phyloP scores from a whole-genome alignment of 495 filamentous ascomycete genomes.

The Astrocystis sublimbata region DNA sequence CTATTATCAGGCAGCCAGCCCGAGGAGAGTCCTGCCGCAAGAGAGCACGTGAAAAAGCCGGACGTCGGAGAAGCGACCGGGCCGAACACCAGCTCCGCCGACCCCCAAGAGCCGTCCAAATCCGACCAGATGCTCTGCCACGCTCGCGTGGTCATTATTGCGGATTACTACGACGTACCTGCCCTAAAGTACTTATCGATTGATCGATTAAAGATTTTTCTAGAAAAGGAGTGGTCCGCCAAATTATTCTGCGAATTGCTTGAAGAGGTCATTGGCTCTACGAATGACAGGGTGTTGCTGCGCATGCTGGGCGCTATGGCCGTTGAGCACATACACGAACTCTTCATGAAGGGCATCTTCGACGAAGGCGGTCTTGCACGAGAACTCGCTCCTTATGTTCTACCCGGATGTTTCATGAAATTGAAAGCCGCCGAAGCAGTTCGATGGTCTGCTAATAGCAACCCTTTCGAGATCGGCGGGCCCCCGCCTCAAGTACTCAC shows the following conservation, averaged over 20 bases:
- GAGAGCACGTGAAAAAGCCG: too few species aligned
- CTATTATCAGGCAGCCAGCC: neutral
- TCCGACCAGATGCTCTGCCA: slow-evolving; percentile 3
- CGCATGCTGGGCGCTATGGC: neutral
- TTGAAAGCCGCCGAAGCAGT: neutral
- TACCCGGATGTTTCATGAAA: neutral
- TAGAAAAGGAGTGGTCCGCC: neutral
- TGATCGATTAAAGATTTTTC: neutral
- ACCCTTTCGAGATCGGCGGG: too few species aligned
- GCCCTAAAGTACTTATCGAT: neutral
- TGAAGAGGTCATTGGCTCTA: neutral
- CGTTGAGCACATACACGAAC: neutral
- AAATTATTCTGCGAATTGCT: neutral
- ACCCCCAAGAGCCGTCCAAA: neutral
- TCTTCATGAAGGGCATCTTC: neutral
- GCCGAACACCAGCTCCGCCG: neutral
- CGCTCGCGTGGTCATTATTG: neutral
- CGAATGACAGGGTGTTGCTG: neutral
- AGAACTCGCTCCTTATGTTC: neutral
- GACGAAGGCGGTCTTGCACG: neutral
- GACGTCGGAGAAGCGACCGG: neutral
- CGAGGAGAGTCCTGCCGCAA: neutral
- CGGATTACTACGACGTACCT: neutral
- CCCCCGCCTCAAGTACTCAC: too few species aligned
- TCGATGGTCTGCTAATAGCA: too few species aligned